These are phyloP conservation scores for Mycena olivaceomarginata DNA, from an alignment of 768 basidiomycete species.

Conservation along the genomic window DNA sequence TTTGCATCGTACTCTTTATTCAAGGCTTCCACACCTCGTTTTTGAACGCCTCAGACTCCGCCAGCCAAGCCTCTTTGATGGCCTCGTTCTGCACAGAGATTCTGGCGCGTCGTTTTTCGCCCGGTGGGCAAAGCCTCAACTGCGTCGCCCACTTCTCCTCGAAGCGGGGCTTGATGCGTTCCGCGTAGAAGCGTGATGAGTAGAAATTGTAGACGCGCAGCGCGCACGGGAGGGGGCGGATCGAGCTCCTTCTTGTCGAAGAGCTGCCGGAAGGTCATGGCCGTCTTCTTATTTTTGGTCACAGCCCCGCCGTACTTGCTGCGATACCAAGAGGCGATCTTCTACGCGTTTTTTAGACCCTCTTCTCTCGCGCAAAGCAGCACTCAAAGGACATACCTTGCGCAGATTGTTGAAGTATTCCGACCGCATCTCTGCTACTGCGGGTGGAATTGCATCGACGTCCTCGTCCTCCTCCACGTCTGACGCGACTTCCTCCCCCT, in stretches of 20 bases:
- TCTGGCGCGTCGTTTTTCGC: neutral
- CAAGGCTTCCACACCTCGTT: neutral
- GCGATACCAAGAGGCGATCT: conserved; percentile 5
- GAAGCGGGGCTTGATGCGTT: conserved; percentile 9
- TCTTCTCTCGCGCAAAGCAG: too few species aligned
- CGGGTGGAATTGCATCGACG: neutral
- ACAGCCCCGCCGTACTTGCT: neutral
- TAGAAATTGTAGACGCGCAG: conserved; percentile 7
- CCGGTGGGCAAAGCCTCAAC: too few species aligned
- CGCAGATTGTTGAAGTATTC: neutral
- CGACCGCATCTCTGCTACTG: neutral
- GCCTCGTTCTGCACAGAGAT: conserved; percentile 1
- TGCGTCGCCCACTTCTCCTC: neutral
- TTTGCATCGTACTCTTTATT: neutral
- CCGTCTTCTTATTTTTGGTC: neutral
- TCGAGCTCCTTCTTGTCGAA: conserved; percentile 6
- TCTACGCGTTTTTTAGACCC: neutral
- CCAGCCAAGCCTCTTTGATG: neutral
- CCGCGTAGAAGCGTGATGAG: neutral
- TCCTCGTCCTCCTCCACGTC: conserved; percentile 8
- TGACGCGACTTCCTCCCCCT: neutral
- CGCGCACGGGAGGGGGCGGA: neutral
- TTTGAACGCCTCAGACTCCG: neutral
- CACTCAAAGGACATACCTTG: neutral
- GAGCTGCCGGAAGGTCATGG: neutral